These are phyloP conservation scores for Phytophthora aleatoria DNA, from an alignment of 352 stramenopile species.

Conservation along the genomic window DNA sequence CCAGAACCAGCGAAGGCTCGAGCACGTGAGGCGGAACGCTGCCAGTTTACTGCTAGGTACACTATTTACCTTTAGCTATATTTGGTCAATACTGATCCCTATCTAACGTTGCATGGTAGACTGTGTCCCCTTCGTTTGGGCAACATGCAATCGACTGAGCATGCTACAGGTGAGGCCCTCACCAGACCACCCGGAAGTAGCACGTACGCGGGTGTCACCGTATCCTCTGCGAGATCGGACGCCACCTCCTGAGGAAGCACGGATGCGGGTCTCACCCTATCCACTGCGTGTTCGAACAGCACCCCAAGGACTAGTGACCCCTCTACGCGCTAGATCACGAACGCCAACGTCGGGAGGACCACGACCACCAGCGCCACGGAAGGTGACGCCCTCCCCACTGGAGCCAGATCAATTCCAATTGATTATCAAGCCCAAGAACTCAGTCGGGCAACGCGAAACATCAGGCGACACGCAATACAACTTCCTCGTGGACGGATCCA, in stretches of 20 bases:
- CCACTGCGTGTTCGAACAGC: background rate
- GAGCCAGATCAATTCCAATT: background rate
- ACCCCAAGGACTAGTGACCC: background rate
- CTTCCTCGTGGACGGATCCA: background rate
- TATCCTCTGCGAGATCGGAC: background rate
- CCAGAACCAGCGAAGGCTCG: no score
- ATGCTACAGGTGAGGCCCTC: no score
- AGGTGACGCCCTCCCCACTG: background rate
- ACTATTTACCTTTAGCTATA: no score
- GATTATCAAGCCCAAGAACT: background rate
- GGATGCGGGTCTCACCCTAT: background rate
- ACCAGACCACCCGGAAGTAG: background rate
- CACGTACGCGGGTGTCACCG: background rate
- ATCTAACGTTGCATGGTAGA: no score
- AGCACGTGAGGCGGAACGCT: no score
- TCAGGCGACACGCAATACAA: background rate
- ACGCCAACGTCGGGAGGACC: background rate
- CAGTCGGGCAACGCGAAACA: background rate
- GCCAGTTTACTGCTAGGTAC: no score
- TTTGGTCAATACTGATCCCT: no score
- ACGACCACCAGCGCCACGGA: background rate
- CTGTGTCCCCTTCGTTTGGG: no score
- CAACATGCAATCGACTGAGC: no score
- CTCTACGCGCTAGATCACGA: background rate
- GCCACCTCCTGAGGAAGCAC: background rate